These are phyloP conservation scores for Phylloporus arenicola DNA, from an alignment of 768 basidiomycete genomes.

Conservation along the genomic window DNA sequence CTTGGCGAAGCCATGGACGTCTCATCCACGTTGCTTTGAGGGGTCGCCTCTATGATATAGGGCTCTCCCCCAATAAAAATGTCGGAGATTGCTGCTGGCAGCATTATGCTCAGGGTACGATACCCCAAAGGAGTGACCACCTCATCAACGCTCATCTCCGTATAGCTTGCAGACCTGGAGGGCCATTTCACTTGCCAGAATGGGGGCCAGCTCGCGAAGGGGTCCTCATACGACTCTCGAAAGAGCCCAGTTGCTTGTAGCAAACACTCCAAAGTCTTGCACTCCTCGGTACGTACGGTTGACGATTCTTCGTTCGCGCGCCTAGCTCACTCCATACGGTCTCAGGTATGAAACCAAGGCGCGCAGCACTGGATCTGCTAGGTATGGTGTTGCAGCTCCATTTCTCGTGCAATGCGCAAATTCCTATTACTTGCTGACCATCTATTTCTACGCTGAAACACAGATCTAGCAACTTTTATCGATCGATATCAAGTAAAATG, in stretches of 20 bases:
- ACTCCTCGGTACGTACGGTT: conserved; percentile 53
- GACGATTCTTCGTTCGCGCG: background rate
- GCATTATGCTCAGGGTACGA: conserved; percentile 61
- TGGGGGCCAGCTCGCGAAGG: conserved; percentile 71
- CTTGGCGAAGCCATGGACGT: no score
- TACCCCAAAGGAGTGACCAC: background rate
- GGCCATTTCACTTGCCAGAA: conserved; percentile 62
- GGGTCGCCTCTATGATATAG: no score
- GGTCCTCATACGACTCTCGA: conserved; percentile 61
- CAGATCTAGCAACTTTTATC: no score
- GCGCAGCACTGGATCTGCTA: conserved; percentile 60
- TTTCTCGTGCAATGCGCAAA: no score
- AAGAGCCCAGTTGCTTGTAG: conserved; percentile 69
- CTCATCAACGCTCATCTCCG: background rate
- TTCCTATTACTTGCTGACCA: no score
- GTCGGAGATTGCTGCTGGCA: no score
- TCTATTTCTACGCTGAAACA: no score
- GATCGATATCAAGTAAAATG: no score
- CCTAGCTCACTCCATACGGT: background rate
- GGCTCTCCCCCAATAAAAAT: no score
- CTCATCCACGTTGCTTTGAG: no score
- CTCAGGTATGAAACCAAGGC: conserved; percentile 69
- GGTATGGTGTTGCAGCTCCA: no score
- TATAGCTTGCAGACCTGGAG: conserved; percentile 66
- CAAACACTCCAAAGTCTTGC: conserved; percentile 71